phyloP scores from a whole-genome alignment of 75 land plant genomes.

The Pinus taeda region DNA sequence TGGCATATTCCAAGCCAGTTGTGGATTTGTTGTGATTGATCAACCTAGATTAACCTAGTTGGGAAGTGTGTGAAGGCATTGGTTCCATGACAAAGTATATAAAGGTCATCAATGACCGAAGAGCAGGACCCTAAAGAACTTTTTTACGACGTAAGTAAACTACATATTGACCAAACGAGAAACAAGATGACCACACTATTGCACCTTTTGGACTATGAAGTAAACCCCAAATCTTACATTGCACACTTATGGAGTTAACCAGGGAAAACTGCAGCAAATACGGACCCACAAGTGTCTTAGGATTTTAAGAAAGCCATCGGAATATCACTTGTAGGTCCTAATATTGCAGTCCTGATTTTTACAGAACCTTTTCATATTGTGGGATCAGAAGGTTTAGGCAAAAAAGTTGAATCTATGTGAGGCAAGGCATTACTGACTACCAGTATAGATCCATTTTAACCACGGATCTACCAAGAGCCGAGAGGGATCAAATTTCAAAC shows the following conservation, averaged over 20 bases:
- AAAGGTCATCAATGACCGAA: background rate
- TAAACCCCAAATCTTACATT: background rate
- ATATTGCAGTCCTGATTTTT: too few species aligned
- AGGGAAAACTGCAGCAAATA: too few species aligned
- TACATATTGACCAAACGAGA: background rate
- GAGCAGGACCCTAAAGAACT: background rate
- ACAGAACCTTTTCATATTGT: too few species aligned
- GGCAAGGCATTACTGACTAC: too few species aligned
- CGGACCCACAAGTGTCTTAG: too few species aligned
- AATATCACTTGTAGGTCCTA: too few species aligned
- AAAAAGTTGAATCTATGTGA: too few species aligned
- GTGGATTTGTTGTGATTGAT: background rate
- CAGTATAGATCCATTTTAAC: too few species aligned
- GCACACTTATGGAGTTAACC: background rate
- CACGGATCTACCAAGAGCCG: too few species aligned
- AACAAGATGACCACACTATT: background rate
- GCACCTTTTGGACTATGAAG: background rate
- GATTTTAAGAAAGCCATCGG: too few species aligned
- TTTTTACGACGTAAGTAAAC: background rate
- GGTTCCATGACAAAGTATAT: background rate
- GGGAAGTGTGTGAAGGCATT: background rate
- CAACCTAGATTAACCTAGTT: background rate
- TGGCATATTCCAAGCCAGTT: background rate
- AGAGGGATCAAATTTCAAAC: too few species aligned
- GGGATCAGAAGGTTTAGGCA: too few species aligned